phyloP scores from a whole-genome alignment of 2,329 filamentous ascomycete species.

The Botrytis paeoniae region DNA sequence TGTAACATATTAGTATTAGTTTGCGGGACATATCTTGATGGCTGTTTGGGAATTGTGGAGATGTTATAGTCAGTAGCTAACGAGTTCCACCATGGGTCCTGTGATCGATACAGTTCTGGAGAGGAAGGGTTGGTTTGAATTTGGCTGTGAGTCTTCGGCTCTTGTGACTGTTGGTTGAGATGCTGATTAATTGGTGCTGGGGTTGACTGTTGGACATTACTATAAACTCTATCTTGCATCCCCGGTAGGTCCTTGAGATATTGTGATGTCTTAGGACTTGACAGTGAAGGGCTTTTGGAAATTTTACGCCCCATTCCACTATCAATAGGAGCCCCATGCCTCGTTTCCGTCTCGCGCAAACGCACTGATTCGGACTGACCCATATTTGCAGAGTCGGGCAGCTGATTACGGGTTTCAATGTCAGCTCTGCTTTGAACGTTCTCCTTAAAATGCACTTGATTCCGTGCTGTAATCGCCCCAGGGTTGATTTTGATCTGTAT shows the following conservation, averaged over 20 bases:
- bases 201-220: background rate
- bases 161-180: background rate
- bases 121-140: background rate
- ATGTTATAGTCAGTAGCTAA: constrained; percentile 5
- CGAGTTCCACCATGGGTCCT: constrained; percentile 14
- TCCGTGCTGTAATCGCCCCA: background rate
- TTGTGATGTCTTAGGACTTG: background rate
- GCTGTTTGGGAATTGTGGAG: background rate
- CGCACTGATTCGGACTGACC: background rate
- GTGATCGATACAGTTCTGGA: background rate
- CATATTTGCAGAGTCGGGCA: background rate
- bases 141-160: background rate
- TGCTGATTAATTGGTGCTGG: background rate
- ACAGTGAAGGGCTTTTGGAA: background rate
- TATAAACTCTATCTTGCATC: background rate
- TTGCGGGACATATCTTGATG: background rate
- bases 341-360: background rate
- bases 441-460: background rate
- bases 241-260: background rate
- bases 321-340: background rate
- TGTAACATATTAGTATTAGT: background rate
- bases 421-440: background rate
- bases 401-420: background rate
- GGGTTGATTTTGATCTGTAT: background rate
- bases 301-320: background rate